Evolutionary conservation across 495 filamentous ascomycete species (phyloP), one percentile per base, ranked within the genome.

Genomic region (Podospora comata): DNA sequence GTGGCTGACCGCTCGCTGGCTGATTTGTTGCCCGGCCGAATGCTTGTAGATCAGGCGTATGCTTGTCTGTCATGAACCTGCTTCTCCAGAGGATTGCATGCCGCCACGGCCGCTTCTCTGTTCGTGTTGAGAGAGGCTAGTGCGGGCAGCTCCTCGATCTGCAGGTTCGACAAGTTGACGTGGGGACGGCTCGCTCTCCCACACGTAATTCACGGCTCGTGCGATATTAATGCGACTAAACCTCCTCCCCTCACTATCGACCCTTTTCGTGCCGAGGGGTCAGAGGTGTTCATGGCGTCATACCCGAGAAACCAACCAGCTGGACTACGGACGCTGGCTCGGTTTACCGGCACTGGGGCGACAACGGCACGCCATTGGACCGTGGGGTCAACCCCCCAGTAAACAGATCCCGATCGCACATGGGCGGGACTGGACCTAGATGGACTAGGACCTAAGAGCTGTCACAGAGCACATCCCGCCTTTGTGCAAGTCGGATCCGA

Each of bases 131-230:
- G 55, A 58, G 39, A 11, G 39, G 39, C 39, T 58, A 58, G n/a
- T 18, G n/a, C 55, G 23, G 18, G 55, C n/a, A 58, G 23, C n/a
- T 19, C n/a, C 16, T 26, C 18, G 55, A 58, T 58, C 55, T 19
- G 55, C 55, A 58, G 55, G 55, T 58, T 58, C 55, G 23, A 58
- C 55, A 58, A 58, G 19, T 58, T 58, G 55, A 26, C 55, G 23
- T 58, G 55, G 55, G 20, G 55, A 58, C 55, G 5, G 55, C 55
- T 58, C 55, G 55, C 55, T 58, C 55, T 58, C 55, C 55, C 23
- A 20, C 55, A 20, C 55, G n/a, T 26, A 19, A 20, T 26, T 58
- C n/a, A 58, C 55, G 11, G 9, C n/a, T 58, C 23, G 13, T 58
- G 55, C 55, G 55, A 58, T 58, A 58, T 58, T 58, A 58, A 58